A percentile compares a stretch with the other conserved stretches of the same genome.
Conservation (phyloP, 78 protist species). For the Diacronema lutheri region DNA sequence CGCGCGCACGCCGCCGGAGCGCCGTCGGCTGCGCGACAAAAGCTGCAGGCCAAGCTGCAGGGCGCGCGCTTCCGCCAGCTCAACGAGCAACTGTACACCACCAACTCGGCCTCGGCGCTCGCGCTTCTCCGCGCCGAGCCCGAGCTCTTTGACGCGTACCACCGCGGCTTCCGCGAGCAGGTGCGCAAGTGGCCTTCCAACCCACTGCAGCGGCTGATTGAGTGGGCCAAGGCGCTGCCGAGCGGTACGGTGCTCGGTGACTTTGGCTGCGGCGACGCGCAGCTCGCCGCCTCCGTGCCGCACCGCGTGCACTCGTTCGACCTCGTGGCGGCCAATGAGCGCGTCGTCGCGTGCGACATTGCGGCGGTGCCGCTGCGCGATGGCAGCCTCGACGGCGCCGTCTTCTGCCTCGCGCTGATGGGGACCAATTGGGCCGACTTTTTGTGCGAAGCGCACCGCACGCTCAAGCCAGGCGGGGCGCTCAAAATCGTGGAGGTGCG, state of each 20-base stretch:
- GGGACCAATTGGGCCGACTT: conserved; percentile 48
- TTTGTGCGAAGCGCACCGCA: conserved; percentile 39
- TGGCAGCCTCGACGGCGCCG: conserved; percentile 10
- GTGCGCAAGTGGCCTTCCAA: conserved; percentile 11
- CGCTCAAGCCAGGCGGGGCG: conserved; percentile 20
- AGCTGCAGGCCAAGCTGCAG: conserved; percentile 7
- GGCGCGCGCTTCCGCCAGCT: conserved; percentile 44
- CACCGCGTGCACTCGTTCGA: conserved; percentile 36
- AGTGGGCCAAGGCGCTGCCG: neutral
- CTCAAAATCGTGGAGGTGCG: conserved; percentile 29
- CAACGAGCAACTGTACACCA: conserved; percentile 46
- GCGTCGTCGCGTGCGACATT: conserved; percentile 50
- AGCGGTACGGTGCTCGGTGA: conserved; percentile 23
- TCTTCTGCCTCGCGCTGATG: conserved; percentile 56
- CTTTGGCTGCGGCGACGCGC: conserved; percentile 59
- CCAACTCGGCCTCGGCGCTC: neutral
- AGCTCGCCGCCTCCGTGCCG: neutral
- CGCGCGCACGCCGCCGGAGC: no score
- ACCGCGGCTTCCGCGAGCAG: conserved; percentile 42
- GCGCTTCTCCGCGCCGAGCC: neutral
- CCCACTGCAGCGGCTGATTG: neutral
- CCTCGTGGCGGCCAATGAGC: neutral
- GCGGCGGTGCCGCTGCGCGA: conserved; percentile 30
- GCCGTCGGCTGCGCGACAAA: no score
- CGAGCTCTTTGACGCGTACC: conserved; percentile 34